Evolutionary conservation across 208 protist species (phyloP).

Genomic region (Acanthamoeba triangularis): DNA sequence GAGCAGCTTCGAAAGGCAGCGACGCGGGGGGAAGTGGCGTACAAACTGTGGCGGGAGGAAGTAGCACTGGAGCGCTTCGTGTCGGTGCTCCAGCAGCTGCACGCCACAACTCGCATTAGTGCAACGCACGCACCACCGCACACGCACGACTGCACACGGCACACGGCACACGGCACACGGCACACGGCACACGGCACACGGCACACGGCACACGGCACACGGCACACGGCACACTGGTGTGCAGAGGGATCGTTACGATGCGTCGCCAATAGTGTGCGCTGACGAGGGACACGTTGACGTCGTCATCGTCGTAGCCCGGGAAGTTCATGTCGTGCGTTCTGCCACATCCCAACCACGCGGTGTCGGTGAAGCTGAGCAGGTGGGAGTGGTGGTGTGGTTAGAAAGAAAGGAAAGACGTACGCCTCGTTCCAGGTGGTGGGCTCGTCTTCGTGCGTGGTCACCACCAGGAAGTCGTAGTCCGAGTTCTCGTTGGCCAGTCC

Average conservation of each 20-base stretch:
- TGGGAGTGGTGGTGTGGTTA: too few species aligned
- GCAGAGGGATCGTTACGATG: neutral
- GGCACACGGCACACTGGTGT: too few species aligned
- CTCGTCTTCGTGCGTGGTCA: constrained; percentile 58
- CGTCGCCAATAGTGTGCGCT: constrained; percentile 15
- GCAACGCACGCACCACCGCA: too few species aligned
- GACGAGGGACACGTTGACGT: constrained; percentile 53
- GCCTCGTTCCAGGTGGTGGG: constrained; percentile 7
- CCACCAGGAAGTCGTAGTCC: constrained; percentile 42
- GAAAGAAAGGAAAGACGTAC: too few species aligned
- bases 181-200: too few species aligned
- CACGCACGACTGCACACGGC: too few species aligned
- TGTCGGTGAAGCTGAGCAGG: too few species aligned
- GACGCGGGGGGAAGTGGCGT: neutral
- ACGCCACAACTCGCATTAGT: too few species aligned
- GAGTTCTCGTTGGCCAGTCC: constrained; percentile 34
- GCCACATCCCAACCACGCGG: too few species aligned
- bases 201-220: too few species aligned
- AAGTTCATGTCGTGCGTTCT: constrained; percentile 51
- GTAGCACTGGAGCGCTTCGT: constrained; percentile 47
- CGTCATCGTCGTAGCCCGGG: constrained; percentile 27
- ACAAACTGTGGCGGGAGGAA: constrained; percentile 43
- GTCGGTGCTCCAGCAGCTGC: constrained; percentile 12
- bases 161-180: too few species aligned
- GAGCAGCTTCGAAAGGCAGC: too few species aligned